Percentiles rank a stretch among this genome's conserved stretches.
Evolutionary conservation across 179 eudicot species (phyloP).

Genomic region (Silene vulgaris): DNA sequence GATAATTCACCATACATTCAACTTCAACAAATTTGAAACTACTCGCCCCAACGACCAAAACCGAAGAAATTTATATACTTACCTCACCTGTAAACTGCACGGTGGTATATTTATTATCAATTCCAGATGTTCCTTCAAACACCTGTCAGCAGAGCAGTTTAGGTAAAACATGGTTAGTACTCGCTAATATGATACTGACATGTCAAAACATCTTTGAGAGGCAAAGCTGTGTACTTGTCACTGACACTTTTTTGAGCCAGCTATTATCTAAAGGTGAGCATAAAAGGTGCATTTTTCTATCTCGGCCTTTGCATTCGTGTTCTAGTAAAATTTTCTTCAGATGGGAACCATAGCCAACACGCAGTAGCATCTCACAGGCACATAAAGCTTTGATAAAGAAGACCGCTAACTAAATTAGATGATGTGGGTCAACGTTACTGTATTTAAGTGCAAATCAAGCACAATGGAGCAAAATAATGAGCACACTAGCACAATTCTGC

Average conservation of each 20-base stretch:
- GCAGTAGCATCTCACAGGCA: not conserved
- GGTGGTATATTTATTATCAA: slow-evolving; percentile 93
- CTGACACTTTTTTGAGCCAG: too few species aligned
- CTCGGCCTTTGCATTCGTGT: not conserved
- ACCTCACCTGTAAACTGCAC: slow-evolving; percentile 97
- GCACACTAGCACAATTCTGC: not conserved
- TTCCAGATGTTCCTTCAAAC: slow-evolving; percentile 99
- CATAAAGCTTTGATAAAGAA: not conserved
- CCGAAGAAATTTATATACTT: slow-evolving; percentile 19
- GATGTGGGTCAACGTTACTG: not conserved
- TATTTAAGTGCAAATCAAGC: not conserved
- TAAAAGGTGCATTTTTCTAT: not conserved
- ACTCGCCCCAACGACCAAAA: not conserved
- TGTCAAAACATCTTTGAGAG: too few species aligned
- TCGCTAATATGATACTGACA: too few species aligned
- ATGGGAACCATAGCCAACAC: not conserved
- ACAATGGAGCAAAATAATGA: not conserved
- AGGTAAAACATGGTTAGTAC: not conserved
- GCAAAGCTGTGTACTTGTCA: too few species aligned
- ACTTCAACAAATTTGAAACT: not conserved
- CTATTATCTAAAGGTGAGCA: too few species aligned
- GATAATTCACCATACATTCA: not conserved
- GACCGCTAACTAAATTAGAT: not conserved
- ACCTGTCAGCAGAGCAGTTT: slow-evolving; percentile 57
- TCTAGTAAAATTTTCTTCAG: not conserved